These are phyloP conservation scores for Jackrogersella multiformis DNA, from an alignment of 495 filamentous ascomycete genomes.

Conservation along the genomic window DNA sequence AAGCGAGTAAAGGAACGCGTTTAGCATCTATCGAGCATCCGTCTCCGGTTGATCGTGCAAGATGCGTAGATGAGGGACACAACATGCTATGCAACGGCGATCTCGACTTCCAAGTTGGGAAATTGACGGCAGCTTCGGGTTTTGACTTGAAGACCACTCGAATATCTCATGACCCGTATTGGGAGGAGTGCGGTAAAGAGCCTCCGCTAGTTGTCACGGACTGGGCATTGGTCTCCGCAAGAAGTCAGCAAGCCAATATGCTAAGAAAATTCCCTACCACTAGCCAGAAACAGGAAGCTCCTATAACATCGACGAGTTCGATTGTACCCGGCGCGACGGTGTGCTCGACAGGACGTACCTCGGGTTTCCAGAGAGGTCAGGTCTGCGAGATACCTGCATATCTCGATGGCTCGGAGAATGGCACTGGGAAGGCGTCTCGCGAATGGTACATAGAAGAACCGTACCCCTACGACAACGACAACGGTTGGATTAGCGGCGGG, in stretches of 20 bases:
- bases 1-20: slow-evolving; percentile 25
- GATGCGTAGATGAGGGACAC: slow-evolving; percentile 35
- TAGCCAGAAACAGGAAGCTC: slow-evolving; percentile 29
- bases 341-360: slow-evolving; percentile 43
- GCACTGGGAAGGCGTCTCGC: slow-evolving; percentile 45
- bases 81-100: slow-evolving; percentile 22
- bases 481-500: slow-evolving; percentile 49
- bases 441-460: slow-evolving; percentile 50
- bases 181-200: slow-evolving; percentile 46
- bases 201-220: slow-evolving; percentile 45
- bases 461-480: slow-evolving; percentile 40
- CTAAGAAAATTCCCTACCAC: slow-evolving; percentile 43
- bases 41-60: slow-evolving; percentile 40
- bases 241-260: slow-evolving; percentile 41
- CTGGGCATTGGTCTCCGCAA: slow-evolving; percentile 44
- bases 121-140: slow-evolving; percentile 44
- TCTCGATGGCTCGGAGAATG: slow-evolving; percentile 37
- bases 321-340: slow-evolving; percentile 33
- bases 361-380: slow-evolving; percentile 43
- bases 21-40: slow-evolving; percentile 42
- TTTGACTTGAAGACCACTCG: slow-evolving; percentile 46
- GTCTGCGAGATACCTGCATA: slow-evolving; percentile 46
- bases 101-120: slow-evolving; percentile 31
- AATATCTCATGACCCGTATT: slow-evolving; percentile 47
- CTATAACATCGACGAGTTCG: slow-evolving; percentile 30